Conservation (phyloP, 108 stramenopile species). For the Parmales sp. region DNA sequence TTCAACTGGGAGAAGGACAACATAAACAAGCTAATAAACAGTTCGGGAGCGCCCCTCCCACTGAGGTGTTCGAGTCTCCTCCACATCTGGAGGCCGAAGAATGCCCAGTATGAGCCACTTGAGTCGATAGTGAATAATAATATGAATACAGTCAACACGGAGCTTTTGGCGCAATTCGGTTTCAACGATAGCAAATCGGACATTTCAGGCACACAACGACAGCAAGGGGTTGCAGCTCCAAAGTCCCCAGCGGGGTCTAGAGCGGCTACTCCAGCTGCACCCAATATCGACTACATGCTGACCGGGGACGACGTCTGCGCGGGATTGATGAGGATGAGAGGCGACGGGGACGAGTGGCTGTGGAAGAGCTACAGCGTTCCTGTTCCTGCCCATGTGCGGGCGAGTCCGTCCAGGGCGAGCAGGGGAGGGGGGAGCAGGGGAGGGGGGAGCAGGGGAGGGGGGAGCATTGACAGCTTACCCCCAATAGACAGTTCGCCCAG, state of each 20-base stretch:
- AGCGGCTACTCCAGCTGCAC: no score
- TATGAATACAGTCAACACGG: no score
- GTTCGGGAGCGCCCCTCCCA: background rate
- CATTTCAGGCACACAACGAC: no score
- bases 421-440: background rate
- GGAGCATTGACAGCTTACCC: background rate
- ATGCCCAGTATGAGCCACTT: background rate
- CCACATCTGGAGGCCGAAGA: background rate
- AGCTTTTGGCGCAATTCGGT: no score
- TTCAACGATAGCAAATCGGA: no score
- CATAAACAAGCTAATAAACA: background rate
- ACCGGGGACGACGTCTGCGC: background rate
- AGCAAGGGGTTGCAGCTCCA: no score
- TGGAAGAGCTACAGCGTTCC: background rate
- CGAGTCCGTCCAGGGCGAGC: background rate
- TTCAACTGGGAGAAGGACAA: conserved; percentile 3
- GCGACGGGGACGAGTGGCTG: background rate
- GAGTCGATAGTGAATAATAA: no score
- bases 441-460: background rate
- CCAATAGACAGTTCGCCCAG: background rate
- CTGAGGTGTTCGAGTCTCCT: background rate
- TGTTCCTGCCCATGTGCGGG: background rate
- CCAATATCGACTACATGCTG: no score
- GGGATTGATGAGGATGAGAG: background rate
- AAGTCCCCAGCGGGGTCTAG: no score